phyloP scores from a whole-genome alignment of 129 eudicot genomes.

The Helianthus tuberosus region DNA sequence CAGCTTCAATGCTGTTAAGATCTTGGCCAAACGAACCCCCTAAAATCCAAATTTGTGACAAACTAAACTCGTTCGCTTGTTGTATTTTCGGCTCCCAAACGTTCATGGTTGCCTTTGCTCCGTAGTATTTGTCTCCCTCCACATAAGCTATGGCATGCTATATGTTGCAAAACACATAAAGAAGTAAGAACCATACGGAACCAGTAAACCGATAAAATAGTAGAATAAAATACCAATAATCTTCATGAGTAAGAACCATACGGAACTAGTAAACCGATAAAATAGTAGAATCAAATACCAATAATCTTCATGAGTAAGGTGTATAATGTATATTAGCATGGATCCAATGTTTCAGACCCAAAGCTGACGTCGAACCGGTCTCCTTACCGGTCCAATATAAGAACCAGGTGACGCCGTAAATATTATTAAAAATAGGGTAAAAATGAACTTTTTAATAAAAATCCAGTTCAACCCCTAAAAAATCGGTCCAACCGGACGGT shows the following conservation, averaged over 20 bases:
- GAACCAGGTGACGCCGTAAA: too few relatives aligned
- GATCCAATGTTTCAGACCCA: too few relatives aligned
- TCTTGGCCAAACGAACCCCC: slow-evolving; percentile 98
- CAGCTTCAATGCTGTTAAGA: slow-evolving; percentile 99
- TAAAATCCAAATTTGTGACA: slow-evolving; percentile 84
- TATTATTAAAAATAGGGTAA: too few relatives aligned
- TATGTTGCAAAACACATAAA: slow-evolving; percentile 20
- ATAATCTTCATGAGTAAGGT: too few relatives aligned
- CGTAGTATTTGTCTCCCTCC: slow-evolving; percentile 88
- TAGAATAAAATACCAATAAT: background rate
- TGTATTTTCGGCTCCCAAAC: slow-evolving; percentile 97
- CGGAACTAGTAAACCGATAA: too few relatives aligned
- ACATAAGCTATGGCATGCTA: slow-evolving; percentile 97
- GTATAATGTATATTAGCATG: slow-evolving; percentile 9
- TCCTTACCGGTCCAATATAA: too few relatives aligned
- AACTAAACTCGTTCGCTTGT: slow-evolving; percentile 89
- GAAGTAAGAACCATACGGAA: background rate
- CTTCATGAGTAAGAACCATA: too few relatives aligned
- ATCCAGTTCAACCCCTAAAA: too few relatives aligned
- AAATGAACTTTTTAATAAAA: too few relatives aligned
- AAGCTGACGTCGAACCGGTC: too few relatives aligned
- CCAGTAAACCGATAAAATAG: background rate
- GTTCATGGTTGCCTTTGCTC: slow-evolving; percentile 92
- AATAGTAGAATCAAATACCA: too few relatives aligned
- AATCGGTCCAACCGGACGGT: too few relatives aligned